These are phyloP conservation scores for Plasmopara viticola DNA, from an alignment of 352 stramenopile genomes.

Conservation along the genomic window DNA sequence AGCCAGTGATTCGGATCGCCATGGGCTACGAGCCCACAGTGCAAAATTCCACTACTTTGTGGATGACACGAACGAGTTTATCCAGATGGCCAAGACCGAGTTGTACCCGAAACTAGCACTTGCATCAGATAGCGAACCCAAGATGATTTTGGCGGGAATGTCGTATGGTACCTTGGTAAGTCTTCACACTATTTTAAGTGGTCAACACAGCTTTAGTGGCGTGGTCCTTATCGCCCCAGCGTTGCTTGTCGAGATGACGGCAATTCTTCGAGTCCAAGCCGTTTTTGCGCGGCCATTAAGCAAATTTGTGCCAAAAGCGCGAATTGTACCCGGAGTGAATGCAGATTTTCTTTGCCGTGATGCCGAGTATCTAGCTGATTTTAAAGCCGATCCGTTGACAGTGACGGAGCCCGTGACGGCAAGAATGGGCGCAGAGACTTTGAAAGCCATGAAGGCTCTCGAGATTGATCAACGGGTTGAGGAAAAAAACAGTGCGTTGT, in stretches of 20 bases:
- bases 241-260: conserved; percentile 48
- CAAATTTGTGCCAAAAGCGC: conserved; percentile 38
- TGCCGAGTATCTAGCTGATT: conserved; percentile 39
- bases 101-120: conserved; percentile 21
- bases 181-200: conserved; percentile 47
- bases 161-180: conserved; percentile 58
- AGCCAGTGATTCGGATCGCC: conserved; percentile 29
- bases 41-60: conserved; percentile 41
- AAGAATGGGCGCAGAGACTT: conserved; percentile 37
- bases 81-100: conserved; percentile 30
- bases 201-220: conserved; percentile 33
- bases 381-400: conserved; percentile 41
- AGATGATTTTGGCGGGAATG: conserved; percentile 54
- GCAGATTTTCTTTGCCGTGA: conserved; percentile 16
- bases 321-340: conserved; percentile 57
- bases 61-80: conserved; percentile 45
- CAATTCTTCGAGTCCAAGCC: conserved; percentile 34
- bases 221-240: conserved; percentile 52
- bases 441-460: conserved; percentile 35
- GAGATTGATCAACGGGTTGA: conserved; percentile 28
- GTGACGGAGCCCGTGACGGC: conserved; percentile 29
- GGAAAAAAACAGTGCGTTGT: conserved; percentile 23
- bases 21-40: conserved; percentile 26
- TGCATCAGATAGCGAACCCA: conserved; percentile 10
- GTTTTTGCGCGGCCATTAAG: conserved; percentile 36